phyloP scores from a whole-genome alignment of 1,139 yeast species.

The Ogataea hybrid region DNA sequence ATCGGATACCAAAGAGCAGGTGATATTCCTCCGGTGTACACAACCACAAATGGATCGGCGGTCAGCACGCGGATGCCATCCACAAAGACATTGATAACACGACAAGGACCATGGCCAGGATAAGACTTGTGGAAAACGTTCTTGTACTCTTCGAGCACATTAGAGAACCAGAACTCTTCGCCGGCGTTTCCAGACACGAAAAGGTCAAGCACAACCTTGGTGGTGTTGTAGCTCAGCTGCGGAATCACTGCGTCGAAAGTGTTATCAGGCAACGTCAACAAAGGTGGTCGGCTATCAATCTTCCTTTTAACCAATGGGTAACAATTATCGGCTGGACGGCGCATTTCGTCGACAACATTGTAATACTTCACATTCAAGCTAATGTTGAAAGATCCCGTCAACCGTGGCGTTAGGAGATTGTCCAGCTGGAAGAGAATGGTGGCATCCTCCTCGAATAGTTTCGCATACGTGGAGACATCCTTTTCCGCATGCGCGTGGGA shows the following conservation, averaged over 20 bases:
- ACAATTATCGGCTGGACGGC: constrained; percentile 35
- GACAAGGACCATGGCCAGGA: constrained; percentile 63
- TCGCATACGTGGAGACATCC: constrained; percentile 60
- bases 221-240: constrained; percentile 45
- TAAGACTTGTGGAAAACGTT: constrained; percentile 43
- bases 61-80: constrained; percentile 49
- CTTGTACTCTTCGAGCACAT: constrained; percentile 50
- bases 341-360: constrained; percentile 28
- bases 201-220: constrained; percentile 55
- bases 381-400: constrained; percentile 63
- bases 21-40: constrained; percentile 76
- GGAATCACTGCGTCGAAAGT: constrained; percentile 41
- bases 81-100: constrained; percentile 51
- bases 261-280: constrained; percentile 43
- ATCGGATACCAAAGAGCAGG: constrained; percentile 80
- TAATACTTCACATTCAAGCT: constrained; percentile 53
- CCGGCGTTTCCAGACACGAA: constrained; percentile 73
- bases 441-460: constrained; percentile 45
- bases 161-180: constrained; percentile 84
- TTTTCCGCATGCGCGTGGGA: constrained; percentile 51
- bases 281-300: constrained; percentile 39
- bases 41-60: constrained; percentile 56
- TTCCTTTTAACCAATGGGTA: constrained; percentile 34
- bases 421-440: constrained; percentile 59
- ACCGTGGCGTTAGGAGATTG: constrained; percentile 54